A percentile compares a stretch with the other conserved stretches of the same genome.
Conservation (phyloP, 495 filamentous ascomycete genomes). For the Pyronema domesticum region DNA sequence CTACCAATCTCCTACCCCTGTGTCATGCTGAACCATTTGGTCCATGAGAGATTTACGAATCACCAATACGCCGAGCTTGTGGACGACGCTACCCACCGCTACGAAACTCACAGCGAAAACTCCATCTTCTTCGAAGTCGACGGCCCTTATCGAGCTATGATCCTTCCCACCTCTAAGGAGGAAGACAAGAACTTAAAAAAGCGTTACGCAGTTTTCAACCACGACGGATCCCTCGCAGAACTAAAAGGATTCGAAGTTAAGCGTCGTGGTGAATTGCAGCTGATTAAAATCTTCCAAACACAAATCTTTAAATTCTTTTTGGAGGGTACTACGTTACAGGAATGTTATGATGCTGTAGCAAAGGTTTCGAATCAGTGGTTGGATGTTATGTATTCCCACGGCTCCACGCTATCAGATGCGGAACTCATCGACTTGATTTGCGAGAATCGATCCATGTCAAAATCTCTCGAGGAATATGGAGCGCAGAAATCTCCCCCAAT, state of each 20-base stretch:
- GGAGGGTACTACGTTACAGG: constrained; percentile 64
- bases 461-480: constrained; percentile 91
- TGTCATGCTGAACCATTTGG: constrained; percentile 97
- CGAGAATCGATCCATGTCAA: constrained; percentile 94
- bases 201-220: constrained; percentile 96
- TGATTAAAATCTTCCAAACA: constrained; percentile 99
- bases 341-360: constrained; percentile 83
- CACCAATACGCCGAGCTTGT: constrained; percentile 85
- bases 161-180: constrained; percentile 91
- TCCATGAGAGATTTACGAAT: constrained; percentile 89
- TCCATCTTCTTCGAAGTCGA: constrained; percentile 99
- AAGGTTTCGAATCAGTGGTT: constrained; percentile 94
- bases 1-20: constrained; percentile 90
- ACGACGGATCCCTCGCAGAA: constrained; percentile 91
- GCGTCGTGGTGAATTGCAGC: constrained; percentile 89
- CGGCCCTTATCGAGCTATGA: constrained; percentile 93
- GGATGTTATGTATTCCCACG: constrained; percentile 76
- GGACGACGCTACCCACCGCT: constrained; percentile 63
- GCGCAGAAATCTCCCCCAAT: constrained; percentile 93
- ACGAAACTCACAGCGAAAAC: constrained; percentile 93
- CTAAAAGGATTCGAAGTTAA: constrained; percentile 98
- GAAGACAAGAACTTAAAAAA: constrained; percentile 99
- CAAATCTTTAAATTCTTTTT: constrained; percentile 99
- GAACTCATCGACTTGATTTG: constrained; percentile 97
- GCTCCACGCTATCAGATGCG: constrained; percentile 76